phyloP scores from a whole-genome alignment of 2,329 filamentous ascomycete species.

The Penicillium glabrum region DNA sequence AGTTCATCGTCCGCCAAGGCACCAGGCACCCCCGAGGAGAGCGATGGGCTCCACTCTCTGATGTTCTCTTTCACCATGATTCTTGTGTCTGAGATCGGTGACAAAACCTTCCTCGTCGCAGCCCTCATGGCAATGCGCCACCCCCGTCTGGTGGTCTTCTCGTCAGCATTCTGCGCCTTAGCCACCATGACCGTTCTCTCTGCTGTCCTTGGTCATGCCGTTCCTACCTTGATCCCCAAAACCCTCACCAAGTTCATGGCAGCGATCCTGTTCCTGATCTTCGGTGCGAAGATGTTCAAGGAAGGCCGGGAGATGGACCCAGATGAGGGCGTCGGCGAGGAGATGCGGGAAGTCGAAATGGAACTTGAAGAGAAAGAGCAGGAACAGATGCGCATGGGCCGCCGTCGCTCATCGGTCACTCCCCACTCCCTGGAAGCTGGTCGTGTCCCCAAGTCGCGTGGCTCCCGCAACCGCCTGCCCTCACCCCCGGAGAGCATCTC shows the following conservation, averaged over 20 bases:
- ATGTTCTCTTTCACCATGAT: conserved; percentile 96
- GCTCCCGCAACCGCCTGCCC: conserved; percentile 70
- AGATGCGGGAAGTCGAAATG: conserved; percentile 96
- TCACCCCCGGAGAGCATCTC: conserved; percentile 79
- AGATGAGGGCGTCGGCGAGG: conserved; percentile 88
- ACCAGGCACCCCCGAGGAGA: conserved; percentile 56
- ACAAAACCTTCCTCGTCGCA: conserved; percentile 97
- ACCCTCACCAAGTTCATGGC: conserved; percentile 87
- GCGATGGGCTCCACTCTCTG: conserved; percentile 77
- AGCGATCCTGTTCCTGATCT: conserved; percentile 81
- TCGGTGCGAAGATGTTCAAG: conserved; percentile 77
- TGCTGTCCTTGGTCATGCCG: conserved; percentile 85
- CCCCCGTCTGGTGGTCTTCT: conserved; percentile 87
- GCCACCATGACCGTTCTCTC: conserved; percentile 94
- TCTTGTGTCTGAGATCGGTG: conserved; percentile 90
- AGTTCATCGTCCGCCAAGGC: conserved; percentile 30
- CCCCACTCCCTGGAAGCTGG: conserved; percentile 81
- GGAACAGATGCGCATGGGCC: conserved; percentile 64
- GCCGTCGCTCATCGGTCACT: conserved; percentile 67
- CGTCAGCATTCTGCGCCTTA: conserved; percentile 87
- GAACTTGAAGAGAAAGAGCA: conserved; percentile 94
- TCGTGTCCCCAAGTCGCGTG: conserved; percentile 69
- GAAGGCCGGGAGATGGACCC: conserved; percentile 88
- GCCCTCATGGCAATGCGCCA: conserved; percentile 99
- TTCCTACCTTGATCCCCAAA: conserved; percentile 86